phyloP scores from a whole-genome alignment of 208 protist genomes.

The Porcisia deanei region DNA sequence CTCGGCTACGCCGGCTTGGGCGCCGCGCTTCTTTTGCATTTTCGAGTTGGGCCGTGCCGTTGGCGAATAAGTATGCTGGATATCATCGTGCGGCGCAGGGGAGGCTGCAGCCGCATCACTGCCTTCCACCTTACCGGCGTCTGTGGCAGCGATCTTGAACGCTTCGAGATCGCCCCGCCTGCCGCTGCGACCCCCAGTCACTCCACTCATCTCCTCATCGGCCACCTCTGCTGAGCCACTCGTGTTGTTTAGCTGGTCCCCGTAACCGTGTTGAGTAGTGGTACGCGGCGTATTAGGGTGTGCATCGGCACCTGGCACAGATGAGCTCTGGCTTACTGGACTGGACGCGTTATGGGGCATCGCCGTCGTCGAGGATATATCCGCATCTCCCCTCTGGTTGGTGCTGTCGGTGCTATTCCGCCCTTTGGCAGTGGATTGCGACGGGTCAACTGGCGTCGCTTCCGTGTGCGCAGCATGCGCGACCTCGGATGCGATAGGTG shows the following conservation, averaged over 20 bases:
- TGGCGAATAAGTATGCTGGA: not conserved
- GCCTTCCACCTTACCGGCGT: not conserved
- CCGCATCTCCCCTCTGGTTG: not conserved
- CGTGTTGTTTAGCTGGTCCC: not conserved
- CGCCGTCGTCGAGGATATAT: not conserved
- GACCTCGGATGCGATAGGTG: not conserved
- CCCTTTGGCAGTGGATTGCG: not conserved
- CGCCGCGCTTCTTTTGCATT: not conserved
- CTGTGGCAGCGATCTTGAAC: not conserved
- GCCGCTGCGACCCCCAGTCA: too few species aligned
- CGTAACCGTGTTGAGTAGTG: not conserved
- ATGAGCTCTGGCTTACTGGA: not conserved
- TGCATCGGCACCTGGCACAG: not conserved
- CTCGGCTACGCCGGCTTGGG: not conserved
- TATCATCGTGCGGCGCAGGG: not conserved
- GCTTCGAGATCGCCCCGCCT: not conserved
- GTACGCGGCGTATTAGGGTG: not conserved
- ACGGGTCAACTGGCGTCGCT: not conserved
- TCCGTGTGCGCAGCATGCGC: not conserved
- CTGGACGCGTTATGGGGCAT: not conserved
- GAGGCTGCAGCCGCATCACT: not conserved
- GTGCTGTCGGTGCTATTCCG: not conserved
- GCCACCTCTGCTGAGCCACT: not conserved
- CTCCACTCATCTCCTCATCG: not conserved
- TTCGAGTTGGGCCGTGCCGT: not conserved